Evolutionary conservation across 106 monocot species (phyloP).

Genomic region (Dactylorhiza incarnata): DNA sequence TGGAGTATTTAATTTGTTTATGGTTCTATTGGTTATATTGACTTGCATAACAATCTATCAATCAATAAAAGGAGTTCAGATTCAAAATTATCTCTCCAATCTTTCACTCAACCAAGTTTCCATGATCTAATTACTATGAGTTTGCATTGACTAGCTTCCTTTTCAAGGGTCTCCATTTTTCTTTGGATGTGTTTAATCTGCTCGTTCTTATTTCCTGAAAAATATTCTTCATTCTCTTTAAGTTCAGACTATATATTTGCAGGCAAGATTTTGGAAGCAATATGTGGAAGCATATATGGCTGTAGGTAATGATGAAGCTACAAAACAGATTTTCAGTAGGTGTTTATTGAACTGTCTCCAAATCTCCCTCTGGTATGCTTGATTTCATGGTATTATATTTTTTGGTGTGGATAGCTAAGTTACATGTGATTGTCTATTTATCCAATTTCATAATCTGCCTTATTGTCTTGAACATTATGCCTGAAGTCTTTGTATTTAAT

Average conservation of each 20-base stretch:
- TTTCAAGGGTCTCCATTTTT: background rate
- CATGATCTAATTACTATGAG: background rate
- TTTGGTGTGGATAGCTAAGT: background rate
- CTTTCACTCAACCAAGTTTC: background rate
- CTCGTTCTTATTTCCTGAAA: background rate
- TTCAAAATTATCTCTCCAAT: background rate
- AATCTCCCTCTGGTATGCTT: conserved; percentile 70
- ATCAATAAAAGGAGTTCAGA: too few relatives aligned
- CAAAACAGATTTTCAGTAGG: conserved; percentile 92
- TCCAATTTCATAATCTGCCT: background rate
- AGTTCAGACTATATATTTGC: background rate
- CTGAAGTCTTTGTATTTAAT: background rate
- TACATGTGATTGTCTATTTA: background rate
- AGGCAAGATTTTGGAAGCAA: conserved; percentile 97
- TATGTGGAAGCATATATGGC: conserved; percentile 93
- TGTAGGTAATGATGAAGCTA: conserved; percentile 74
- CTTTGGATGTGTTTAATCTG: background rate
- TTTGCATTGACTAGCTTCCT: background rate
- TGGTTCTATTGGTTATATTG: too few relatives aligned
- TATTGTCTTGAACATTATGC: background rate
- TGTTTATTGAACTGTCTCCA: conserved; percentile 92
- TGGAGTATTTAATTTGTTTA: too few relatives aligned
- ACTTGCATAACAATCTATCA: too few relatives aligned
- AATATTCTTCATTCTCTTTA: background rate
- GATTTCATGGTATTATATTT: background rate